Conservation (phyloP, 73 alveolate genomes). For the Blepharisma japonicum region DNA sequence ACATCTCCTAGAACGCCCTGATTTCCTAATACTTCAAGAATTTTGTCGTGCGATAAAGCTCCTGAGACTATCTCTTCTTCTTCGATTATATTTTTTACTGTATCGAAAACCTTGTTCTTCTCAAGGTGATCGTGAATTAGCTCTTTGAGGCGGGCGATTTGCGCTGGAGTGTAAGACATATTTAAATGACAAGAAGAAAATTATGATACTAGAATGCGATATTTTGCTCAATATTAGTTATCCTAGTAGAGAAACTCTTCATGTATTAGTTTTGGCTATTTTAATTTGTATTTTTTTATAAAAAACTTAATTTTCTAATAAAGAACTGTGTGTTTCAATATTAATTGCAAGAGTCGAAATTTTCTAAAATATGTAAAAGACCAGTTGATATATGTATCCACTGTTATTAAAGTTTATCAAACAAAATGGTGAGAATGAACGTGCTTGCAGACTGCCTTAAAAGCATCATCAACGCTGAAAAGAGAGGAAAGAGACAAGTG, state of each 20-base stretch:
- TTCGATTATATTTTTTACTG: conserved; percentile 48
- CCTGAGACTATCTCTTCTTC: conserved; percentile 43
- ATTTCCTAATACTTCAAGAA: conserved; percentile 47
- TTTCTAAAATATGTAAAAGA: too few relatives aligned
- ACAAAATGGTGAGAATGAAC: conserved; percentile 89
- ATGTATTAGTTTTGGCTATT: too few relatives aligned
- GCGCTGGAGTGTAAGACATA: conserved; percentile 36
- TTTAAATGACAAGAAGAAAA: too few relatives aligned
- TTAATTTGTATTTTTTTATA: too few relatives aligned
- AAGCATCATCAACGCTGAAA: conserved; percentile 95
- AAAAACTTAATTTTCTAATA: too few relatives aligned
- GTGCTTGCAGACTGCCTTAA: conserved; percentile 92
- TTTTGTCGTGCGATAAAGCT: conserved; percentile 39
- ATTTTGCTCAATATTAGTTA: too few relatives aligned
- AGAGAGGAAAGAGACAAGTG: conserved; percentile 83
- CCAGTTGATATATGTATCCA: too few relatives aligned
- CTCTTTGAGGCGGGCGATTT: conserved; percentile 45
- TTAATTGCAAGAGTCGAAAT: too few relatives aligned
- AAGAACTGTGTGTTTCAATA: too few relatives aligned
- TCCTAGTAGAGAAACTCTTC: too few relatives aligned
- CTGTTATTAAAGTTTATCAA: neutral
- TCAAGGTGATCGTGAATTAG: conserved; percentile 55
- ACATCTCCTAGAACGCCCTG: conserved; percentile 58
- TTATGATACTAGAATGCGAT: too few relatives aligned
- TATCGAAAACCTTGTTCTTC: conserved; percentile 55